These are phyloP conservation scores for Isoetes engelmannii DNA, from an alignment of 83 land plant species.

Conservation along the genomic window DNA sequence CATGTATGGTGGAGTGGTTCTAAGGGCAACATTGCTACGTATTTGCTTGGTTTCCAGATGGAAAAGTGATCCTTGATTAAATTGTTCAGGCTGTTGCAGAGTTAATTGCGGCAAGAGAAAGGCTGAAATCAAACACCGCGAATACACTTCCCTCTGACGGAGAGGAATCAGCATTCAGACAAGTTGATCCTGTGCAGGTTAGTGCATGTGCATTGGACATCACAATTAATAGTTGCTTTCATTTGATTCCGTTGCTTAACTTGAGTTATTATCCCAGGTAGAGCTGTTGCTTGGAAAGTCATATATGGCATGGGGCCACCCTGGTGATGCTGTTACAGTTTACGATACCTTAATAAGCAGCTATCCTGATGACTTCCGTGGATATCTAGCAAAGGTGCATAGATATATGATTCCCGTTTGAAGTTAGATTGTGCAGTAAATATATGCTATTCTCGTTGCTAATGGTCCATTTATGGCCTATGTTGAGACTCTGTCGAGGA, in stretches of 20 bases:
- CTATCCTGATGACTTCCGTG: constrained; percentile 67
- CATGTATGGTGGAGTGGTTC: neutral
- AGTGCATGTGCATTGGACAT: neutral
- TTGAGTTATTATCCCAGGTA: constrained; percentile 31
- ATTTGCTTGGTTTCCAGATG: too few species aligned
- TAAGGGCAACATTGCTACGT: too few species aligned
- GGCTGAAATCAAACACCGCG: constrained; percentile 15
- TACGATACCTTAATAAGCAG: constrained; percentile 56
- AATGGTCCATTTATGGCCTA: too few species aligned
- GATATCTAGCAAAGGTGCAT: constrained; percentile 72
- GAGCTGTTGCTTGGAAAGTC: constrained; percentile 71
- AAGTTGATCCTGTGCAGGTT: constrained; percentile 28
- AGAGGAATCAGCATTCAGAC: neutral
- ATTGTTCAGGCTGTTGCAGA: constrained; percentile 22
- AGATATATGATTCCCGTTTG: neutral
- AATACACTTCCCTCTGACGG: neutral
- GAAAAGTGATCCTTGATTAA: neutral
- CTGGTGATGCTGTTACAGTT: constrained; percentile 70
- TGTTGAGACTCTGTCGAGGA: too few species aligned
- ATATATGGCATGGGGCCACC: constrained; percentile 69
- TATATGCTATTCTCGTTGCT: too few species aligned
- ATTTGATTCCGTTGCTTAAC: neutral
- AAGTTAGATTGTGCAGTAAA: too few species aligned
- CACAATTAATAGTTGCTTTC: neutral
- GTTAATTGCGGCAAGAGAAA: constrained; percentile 19